A percentile compares a stretch with the other conserved stretches of the same genome.
phyloP scores from a whole-genome alignment of 2,329 filamentous ascomycete genomes.

The Calonectria pseudoreteaudii region DNA sequence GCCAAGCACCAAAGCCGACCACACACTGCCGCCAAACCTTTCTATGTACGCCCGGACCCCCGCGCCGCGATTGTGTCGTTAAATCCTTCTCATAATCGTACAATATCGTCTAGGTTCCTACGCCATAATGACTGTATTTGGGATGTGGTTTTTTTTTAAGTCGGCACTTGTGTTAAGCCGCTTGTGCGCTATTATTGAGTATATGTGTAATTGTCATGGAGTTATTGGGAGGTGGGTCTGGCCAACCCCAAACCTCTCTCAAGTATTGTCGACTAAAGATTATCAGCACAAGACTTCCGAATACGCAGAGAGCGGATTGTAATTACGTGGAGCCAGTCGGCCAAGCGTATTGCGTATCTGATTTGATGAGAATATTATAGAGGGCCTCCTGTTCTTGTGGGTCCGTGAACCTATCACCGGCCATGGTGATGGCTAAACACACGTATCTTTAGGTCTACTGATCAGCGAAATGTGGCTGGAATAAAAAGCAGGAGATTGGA shows the following conservation, averaged over 20 bases:
- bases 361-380: constrained; percentile 48
- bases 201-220: constrained; percentile 39
- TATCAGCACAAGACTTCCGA: neutral
- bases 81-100: neutral
- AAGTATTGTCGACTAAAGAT: constrained; percentile 32
- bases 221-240: constrained; percentile 32
- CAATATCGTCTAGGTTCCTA: neutral
- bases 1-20: neutral
- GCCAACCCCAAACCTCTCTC: constrained; percentile 41
- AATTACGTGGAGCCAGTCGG: constrained; percentile 44
- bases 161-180: neutral
- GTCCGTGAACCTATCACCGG: constrained; percentile 53
- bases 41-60: neutral
- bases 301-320: too few relatives aligned
- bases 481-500: accelerated
- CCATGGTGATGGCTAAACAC: constrained; percentile 45
- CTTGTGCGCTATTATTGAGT: constrained; percentile 35
- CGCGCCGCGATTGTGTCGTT: neutral
- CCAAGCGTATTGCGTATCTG: constrained; percentile 44
- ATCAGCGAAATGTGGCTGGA: constrained; percentile 4
- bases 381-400: constrained; percentile 52
- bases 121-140: neutral
- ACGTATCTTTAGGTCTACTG: constrained; percentile 33
- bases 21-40: neutral
- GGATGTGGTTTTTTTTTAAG: neutral